Evolutionary conservation across 768 basidiomycete species (phyloP).

Genomic region (Phaeotremella skinneri): DNA sequence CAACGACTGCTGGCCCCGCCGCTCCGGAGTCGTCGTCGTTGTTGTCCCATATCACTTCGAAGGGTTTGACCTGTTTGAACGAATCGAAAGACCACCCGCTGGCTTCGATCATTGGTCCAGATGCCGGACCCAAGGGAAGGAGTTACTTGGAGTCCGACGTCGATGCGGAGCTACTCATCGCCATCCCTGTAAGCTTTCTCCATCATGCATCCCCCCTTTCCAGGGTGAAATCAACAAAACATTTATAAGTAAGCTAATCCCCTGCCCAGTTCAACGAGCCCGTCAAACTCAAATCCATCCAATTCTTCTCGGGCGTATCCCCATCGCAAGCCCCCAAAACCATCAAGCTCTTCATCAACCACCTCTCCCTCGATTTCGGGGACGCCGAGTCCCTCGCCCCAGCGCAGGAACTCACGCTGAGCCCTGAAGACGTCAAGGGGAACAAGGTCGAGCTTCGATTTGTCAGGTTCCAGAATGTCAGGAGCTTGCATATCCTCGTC

Average conservation of each 20-base stretch:
- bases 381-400: constrained; percentile 41
- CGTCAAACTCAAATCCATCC: constrained; percentile 47
- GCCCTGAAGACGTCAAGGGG: constrained; percentile 42
- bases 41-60: constrained; percentile 42
- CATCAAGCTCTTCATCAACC: constrained; percentile 51
- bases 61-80: constrained; percentile 50
- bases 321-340: constrained; percentile 48
- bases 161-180: constrained; percentile 48
- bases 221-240: neutral
- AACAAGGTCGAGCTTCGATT: constrained; percentile 49
- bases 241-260: neutral
- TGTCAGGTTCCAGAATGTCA: constrained; percentile 52
- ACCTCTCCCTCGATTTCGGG: constrained; percentile 45
- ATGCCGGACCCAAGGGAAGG: constrained; percentile 40
- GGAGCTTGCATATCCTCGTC: constrained; percentile 47
- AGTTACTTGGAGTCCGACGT: constrained; percentile 52
- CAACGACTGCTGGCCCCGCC: constrained; percentile 20
- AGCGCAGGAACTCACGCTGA: constrained; percentile 48
- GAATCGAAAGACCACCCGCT: constrained; percentile 47
- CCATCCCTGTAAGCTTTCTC: constrained; percentile 32
- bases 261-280: constrained; percentile 48
- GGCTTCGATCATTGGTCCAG: constrained; percentile 45
- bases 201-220: neutral
- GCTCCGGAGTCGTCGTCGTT: constrained; percentile 35
- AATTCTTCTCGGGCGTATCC: constrained; percentile 43